Percentiles rank a stretch among this genome's conserved stretches.
Evolutionary conservation across 352 stramenopile genomes (phyloP).

Genomic region (Phytophthora brassicae): DNA sequence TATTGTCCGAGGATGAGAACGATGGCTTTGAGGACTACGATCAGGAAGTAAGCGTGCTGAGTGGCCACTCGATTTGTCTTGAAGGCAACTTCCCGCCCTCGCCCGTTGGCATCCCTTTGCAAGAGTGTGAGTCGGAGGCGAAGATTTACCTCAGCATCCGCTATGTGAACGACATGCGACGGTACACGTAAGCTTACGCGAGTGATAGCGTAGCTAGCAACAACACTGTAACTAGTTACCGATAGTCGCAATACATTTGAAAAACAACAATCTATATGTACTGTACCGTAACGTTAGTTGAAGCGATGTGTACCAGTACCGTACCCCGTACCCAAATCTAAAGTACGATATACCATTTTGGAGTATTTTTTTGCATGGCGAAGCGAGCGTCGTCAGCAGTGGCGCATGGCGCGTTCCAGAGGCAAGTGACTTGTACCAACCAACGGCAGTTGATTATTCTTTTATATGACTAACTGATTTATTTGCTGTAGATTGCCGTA

Average conservation of each 20-base stretch:
- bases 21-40: conserved; percentile 69
- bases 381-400: conserved; percentile 31
- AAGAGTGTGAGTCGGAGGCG: conserved; percentile 47
- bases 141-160: conserved; percentile 82
- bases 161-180: conserved; percentile 88
- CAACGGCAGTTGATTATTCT: neutral
- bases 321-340: too few species aligned
- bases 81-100: conserved; percentile 54
- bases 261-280: too few species aligned
- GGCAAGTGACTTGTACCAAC: conserved; percentile 28
- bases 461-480: neutral
- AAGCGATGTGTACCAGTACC: too few species aligned
- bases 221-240: too few species aligned
- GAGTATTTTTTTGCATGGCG: conserved; percentile 17
- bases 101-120: conserved; percentile 50
- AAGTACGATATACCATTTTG: conserved; percentile 10
- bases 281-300: too few species aligned
- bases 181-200: conserved; percentile 49
- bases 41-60: conserved; percentile 63
- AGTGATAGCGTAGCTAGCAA: conserved; percentile 12
- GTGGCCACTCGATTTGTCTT: conserved; percentile 50
- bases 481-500: conserved; percentile 58
- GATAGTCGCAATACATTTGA: too few species aligned
- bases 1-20: conserved; percentile 47
- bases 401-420: conserved; percentile 69